A percentile compares a stretch with the other conserved stretches of the same genome.
phyloP scores from a whole-genome alignment of 225 moss, liverwort and hornwort species.

The Marchantia polymorpha region DNA sequence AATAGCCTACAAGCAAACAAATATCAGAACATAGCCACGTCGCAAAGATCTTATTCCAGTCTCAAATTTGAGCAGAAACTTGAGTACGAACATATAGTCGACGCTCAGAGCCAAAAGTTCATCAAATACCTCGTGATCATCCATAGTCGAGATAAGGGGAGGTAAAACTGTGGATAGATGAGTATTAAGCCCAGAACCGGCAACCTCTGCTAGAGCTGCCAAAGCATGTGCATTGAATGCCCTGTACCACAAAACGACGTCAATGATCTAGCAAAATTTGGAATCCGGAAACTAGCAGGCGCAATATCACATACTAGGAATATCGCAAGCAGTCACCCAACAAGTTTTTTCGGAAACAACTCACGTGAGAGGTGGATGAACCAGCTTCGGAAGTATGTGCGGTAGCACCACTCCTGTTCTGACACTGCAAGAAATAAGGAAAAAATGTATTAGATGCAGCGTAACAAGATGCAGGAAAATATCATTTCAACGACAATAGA shows the following conservation, averaged over 20 bases:
- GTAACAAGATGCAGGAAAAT: not conserved
- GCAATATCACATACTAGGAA: not conserved
- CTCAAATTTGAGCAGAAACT: not conserved
- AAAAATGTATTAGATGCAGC: conserved; percentile 5
- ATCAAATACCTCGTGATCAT: conserved; percentile 63
- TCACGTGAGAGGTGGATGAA: conserved; percentile 91
- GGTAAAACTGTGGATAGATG: conserved; percentile 84
- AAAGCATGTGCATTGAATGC: conserved; percentile 97
- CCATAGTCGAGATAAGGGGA: conserved; percentile 85
- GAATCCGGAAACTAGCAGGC: not conserved
- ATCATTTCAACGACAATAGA: too few relatives aligned
- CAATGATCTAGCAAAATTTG: not conserved
- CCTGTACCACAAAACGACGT: conserved; percentile 39
- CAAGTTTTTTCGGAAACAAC: not conserved
- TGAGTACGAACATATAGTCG: not conserved
- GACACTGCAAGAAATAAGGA: conserved; percentile 55
- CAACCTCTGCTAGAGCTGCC: conserved; percentile 97
- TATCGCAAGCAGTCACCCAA: not conserved
- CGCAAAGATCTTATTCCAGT: not conserved
- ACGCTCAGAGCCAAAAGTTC: too few relatives aligned
- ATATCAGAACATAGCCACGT: not conserved
- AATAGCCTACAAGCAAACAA: conserved; percentile 42
- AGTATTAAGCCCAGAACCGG: conserved; percentile 89
- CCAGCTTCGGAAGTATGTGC: conserved; percentile 95
- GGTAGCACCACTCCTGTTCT: conserved; percentile 95